Percentiles rank a stretch among this genome's conserved stretches.
These are phyloP conservation scores for Yueomyces sp. DNA, from an alignment of 1,139 yeast species.

Conservation along the genomic window DNA sequence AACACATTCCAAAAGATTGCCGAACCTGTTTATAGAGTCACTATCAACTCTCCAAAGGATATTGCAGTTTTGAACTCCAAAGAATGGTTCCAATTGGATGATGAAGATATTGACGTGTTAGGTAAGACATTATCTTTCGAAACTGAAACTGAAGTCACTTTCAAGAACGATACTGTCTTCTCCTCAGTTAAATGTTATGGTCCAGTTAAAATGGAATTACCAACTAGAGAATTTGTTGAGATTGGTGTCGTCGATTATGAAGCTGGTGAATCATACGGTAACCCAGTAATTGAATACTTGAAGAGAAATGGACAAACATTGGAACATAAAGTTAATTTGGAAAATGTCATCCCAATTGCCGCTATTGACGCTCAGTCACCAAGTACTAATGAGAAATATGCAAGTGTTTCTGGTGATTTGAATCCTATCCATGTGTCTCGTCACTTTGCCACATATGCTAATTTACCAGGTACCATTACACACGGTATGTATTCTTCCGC, in stretches of 20 bases:
- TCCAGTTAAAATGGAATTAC: constrained; percentile 74
- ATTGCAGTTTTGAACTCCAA: constrained; percentile 87
- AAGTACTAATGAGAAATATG: constrained; percentile 89
- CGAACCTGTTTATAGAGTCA: constrained; percentile 79
- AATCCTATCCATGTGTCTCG: constrained; percentile 97
- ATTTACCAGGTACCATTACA: constrained; percentile 92
- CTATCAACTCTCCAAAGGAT: constrained; percentile 67
- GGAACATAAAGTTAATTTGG: constrained; percentile 88
- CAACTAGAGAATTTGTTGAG: constrained; percentile 83
- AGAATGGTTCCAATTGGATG: constrained; percentile 88
- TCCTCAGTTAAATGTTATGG: constrained; percentile 79
- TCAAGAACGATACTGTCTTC: constrained; percentile 63
- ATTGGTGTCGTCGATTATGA: constrained; percentile 80
- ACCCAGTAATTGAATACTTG: constrained; percentile 92
- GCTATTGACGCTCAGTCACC: constrained; percentile 36
- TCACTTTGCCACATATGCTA: constrained; percentile 86
- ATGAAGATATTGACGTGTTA: constrained; percentile 58
- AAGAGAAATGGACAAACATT: constrained; percentile 84
- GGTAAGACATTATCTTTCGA: constrained; percentile 80
- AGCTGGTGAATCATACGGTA: constrained; percentile 90
- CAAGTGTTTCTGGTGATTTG: constrained; percentile 94
- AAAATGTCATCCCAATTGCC: constrained; percentile 79
- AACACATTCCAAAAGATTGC: constrained; percentile 84
- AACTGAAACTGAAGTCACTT: constrained; percentile 73
- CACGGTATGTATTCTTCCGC: constrained; percentile 99